Evolutionary conservation across 2,329 filamentous ascomycete genomes (phyloP).

Genomic region (Stylonectria norvegica): DNA sequence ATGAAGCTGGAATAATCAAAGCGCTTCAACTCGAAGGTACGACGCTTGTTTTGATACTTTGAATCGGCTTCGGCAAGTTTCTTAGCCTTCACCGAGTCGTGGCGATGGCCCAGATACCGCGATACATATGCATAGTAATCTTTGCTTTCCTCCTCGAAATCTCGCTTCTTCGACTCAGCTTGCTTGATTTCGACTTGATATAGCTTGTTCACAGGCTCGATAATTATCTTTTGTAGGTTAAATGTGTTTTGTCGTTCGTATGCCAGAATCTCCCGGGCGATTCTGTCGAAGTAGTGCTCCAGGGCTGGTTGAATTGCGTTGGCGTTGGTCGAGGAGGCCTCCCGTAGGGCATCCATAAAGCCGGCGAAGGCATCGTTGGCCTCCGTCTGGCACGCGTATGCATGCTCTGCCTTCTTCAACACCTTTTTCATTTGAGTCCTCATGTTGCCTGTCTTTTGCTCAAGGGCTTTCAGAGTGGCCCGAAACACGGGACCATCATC

Average conservation of each 20-base stretch:
- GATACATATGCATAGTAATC: slow-evolving; percentile 97
- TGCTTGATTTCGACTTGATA: slow-evolving; percentile 98
- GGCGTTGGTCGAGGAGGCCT: slow-evolving; percentile 85
- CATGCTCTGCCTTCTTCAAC: slow-evolving; percentile 87
- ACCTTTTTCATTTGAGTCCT: slow-evolving; percentile 93
- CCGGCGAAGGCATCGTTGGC: slow-evolving; percentile 81
- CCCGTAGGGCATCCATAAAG: slow-evolving; percentile 82
- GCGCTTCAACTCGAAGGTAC: slow-evolving; percentile 93
- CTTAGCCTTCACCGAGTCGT: slow-evolving; percentile 95
- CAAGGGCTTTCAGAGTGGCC: slow-evolving; percentile 91
- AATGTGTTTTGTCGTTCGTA: slow-evolving; percentile 83
- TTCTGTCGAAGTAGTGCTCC: slow-evolving; percentile 98
- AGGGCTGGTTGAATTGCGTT: slow-evolving; percentile 96
- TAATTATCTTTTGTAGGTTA: slow-evolving; percentile 88
- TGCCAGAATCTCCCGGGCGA: slow-evolving; percentile 80
- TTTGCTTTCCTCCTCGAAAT: slow-evolving; percentile 98
- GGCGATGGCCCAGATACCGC: slow-evolving; percentile 90
- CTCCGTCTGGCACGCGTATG: slow-evolving; percentile 71
- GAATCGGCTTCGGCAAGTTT: slow-evolving; percentile 92
- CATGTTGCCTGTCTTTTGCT: slow-evolving; percentile 96
- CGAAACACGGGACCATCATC: slow-evolving; percentile 95
- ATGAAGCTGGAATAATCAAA: slow-evolving; percentile 99
- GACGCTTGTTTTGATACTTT: slow-evolving; percentile 91
- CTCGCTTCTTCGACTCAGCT: slow-evolving; percentile 92
- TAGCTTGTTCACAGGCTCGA: slow-evolving; percentile 86